These are phyloP conservation scores for Neopestalotiopsis sp. DNA, from an alignment of 2,329 filamentous ascomycete species.

Conservation along the genomic window DNA sequence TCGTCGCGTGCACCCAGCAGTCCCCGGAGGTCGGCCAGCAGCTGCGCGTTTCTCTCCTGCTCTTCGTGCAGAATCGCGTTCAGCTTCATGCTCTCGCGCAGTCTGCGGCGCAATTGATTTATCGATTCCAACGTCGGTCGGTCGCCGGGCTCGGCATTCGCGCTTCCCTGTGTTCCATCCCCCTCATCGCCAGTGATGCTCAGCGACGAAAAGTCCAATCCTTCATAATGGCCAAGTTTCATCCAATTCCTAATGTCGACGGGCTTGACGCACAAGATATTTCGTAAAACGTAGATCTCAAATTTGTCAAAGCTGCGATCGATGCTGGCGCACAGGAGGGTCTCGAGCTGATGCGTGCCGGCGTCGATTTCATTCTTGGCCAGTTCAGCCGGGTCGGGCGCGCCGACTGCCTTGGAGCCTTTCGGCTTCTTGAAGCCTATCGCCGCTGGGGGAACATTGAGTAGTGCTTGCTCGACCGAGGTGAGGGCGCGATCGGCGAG, in stretches of 20 bases:
- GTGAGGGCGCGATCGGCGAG: slow-evolving; percentile 89
- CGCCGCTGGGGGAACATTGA: slow-evolving; percentile 72
- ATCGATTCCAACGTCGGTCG: slow-evolving; percentile 71
- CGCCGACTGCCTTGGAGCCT: slow-evolving; percentile 45
- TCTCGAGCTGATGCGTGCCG: slow-evolving; percentile 85
- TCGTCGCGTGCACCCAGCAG: slow-evolving; percentile 28
- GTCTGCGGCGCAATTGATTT: slow-evolving; percentile 71
- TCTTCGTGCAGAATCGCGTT: slow-evolving; percentile 62
- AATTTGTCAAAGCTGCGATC: slow-evolving; percentile 87
- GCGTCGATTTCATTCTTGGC: slow-evolving; percentile 78
- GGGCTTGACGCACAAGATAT: slow-evolving; percentile 73
- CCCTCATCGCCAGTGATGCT: slow-evolving; percentile 22
- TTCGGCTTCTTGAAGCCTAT: slow-evolving; percentile 76
- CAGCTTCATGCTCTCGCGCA: slow-evolving; percentile 61
- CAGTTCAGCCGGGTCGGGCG: slow-evolving; percentile 43
- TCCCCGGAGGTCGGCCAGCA: slow-evolving; percentile 37
- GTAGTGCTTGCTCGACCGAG: slow-evolving; percentile 82
- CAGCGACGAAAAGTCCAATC: slow-evolving; percentile 50
- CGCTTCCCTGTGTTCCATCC: slow-evolving; percentile 24
- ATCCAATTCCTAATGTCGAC: slow-evolving; percentile 77
- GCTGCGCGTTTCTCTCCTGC: slow-evolving; percentile 49
- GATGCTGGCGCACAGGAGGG: slow-evolving; percentile 78
- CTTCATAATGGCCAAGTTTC: slow-evolving; percentile 83
- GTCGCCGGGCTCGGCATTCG: slow-evolving; percentile 30
- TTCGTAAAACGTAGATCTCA: slow-evolving; percentile 88